Conservation (phyloP, 176 grass and related monocot species). For the Oryza australiensis region DNA sequence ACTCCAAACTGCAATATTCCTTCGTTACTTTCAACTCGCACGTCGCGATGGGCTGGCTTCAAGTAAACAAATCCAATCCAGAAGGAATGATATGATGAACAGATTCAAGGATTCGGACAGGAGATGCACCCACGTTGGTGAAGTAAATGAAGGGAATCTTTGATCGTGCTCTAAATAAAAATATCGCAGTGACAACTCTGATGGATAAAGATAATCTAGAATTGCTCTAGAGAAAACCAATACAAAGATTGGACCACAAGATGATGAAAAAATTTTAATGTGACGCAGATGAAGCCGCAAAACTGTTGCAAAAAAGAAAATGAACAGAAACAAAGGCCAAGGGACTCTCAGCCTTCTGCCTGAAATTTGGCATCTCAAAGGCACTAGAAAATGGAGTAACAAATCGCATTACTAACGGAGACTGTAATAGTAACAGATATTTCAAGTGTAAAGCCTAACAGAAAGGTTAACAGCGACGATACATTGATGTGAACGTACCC, state of each 20-base stretch:
- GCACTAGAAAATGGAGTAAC: constrained; percentile 14
- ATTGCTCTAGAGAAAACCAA: neutral
- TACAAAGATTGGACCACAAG: neutral
- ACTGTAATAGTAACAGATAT: constrained; percentile 6
- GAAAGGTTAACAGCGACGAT: constrained; percentile 23
- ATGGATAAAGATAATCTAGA: neutral
- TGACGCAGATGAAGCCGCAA: neutral
- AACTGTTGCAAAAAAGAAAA: neutral
- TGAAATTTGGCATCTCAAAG: neutral
- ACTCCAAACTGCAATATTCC: constrained; percentile 26
- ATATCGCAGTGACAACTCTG: neutral
- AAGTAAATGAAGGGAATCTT: constrained; percentile 35
- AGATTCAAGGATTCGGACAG: constrained; percentile 1
- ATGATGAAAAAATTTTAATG: neutral
- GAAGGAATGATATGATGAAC: constrained; percentile 11
- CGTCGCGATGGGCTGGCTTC: constrained; percentile 11
- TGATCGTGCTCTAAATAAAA: constrained; percentile 9
- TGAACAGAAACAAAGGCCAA: neutral
- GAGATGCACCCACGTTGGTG: constrained; percentile 44
- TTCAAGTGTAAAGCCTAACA: constrained; percentile 30
- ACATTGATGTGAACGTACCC: constrained; percentile 29
- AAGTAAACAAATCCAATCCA: constrained; percentile 37
- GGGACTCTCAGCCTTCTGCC: neutral
- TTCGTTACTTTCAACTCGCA: constrained; percentile 16
- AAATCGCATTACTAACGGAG: neutral